phyloP scores from a whole-genome alignment of 2,329 filamentous ascomycete genomes.

The Fusarium haematococcum region DNA sequence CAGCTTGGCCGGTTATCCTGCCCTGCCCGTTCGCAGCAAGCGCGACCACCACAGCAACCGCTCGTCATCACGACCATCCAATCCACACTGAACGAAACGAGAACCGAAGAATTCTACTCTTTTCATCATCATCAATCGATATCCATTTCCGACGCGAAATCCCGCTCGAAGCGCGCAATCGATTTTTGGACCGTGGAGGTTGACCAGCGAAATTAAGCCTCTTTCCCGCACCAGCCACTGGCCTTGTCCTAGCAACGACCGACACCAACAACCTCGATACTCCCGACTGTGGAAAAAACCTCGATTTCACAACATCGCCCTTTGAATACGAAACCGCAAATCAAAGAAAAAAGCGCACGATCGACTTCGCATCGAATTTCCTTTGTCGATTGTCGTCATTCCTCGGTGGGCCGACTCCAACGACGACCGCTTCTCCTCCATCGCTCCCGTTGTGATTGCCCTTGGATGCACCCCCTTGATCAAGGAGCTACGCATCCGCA shows the following conservation, averaged over 20 bases:
- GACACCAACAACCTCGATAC: constrained; percentile 33
- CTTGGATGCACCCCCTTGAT: constrained; percentile 41
- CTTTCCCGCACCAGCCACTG: constrained; percentile 37
- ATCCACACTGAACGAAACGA: not conserved
- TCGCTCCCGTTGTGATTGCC: constrained; percentile 43
- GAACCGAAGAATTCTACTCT: not conserved
- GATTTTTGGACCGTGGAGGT: constrained; percentile 6
- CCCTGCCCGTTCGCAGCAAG: constrained; percentile 4
- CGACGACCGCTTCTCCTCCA: constrained; percentile 7
- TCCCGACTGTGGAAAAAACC: constrained; percentile 30
- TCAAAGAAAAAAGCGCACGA: constrained; percentile 19
- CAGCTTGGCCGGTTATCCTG: constrained; percentile 4
- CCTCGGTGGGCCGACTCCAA: constrained; percentile 13
- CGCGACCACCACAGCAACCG: constrained; percentile 7
- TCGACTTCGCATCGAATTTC: constrained; percentile 5
- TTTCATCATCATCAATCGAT: not conserved
- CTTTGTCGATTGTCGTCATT: constrained; percentile 23
- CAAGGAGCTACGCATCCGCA: constrained; percentile 43
- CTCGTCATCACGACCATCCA: constrained; percentile 16
- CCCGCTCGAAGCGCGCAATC: not conserved
- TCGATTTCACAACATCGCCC: constrained; percentile 31
- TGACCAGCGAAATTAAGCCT: constrained; percentile 39
- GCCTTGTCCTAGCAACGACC: constrained; percentile 38
- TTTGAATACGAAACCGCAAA: constrained; percentile 8
- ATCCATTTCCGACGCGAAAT: not conserved